phyloP scores from a whole-genome alignment of 2,329 filamentous ascomycete genomes.

The Fusarium annulatum region DNA sequence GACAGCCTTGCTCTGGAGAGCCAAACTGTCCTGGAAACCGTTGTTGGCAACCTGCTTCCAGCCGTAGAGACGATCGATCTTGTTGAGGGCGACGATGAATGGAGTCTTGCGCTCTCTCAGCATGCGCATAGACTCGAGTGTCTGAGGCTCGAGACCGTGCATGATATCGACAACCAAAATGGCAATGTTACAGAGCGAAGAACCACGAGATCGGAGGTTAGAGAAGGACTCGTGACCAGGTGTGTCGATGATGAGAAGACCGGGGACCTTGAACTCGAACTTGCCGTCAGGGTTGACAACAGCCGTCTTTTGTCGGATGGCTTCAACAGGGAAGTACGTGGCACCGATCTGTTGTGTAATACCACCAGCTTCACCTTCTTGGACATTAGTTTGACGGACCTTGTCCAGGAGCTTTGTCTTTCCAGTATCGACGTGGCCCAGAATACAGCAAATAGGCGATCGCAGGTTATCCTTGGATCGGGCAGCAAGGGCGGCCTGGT shows the following conservation, averaged over 20 bases:
- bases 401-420: slow-evolving; percentile 99
- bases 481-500: slow-evolving; percentile 90
- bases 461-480: slow-evolving; percentile 94
- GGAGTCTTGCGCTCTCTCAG: slow-evolving; percentile 94
- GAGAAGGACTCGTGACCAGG: slow-evolving; percentile 99
- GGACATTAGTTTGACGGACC: slow-evolving; percentile 97
- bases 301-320: slow-evolving; percentile 89
- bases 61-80: slow-evolving; percentile 98
- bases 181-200: slow-evolving; percentile 98
- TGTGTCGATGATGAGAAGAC: slow-evolving; percentile 96
- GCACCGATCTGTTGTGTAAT: slow-evolving; percentile 99
- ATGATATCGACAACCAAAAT: slow-evolving; percentile 99
- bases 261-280: slow-evolving; percentile 98
- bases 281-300: slow-evolving; percentile 91
- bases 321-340: slow-evolving; percentile 97
- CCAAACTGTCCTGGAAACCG: slow-evolving; percentile 92
- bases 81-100: slow-evolving; percentile 99
- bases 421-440: slow-evolving; percentile 99
- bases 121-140: slow-evolving; percentile 94
- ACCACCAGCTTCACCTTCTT: slow-evolving; percentile 98
- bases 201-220: slow-evolving; percentile 95
- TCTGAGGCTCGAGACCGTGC: slow-evolving; percentile 98
- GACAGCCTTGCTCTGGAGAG: slow-evolving; percentile 89
- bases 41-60: slow-evolving; percentile 99
- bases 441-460: slow-evolving; percentile 99